These are phyloP conservation scores for Liriodendron chinense DNA, from an alignment of 164 flowering plant genomes.

Conservation along the genomic window DNA sequence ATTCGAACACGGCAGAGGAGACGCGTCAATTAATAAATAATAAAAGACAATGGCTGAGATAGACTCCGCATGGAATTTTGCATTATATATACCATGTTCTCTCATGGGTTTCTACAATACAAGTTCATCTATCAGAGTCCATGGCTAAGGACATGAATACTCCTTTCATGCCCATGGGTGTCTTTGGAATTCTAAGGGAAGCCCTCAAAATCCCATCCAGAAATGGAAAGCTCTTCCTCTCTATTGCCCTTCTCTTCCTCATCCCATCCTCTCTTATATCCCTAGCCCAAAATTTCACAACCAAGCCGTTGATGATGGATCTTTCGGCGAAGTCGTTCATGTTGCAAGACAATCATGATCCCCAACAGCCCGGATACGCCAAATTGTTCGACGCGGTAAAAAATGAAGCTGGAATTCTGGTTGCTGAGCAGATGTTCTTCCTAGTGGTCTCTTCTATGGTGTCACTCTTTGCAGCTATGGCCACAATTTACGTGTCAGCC, in stretches of 20 bases:
- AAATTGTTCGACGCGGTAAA: background rate
- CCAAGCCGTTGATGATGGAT: background rate
- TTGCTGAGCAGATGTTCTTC: conserved; percentile 11
- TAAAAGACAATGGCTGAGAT: too few relatives aligned
- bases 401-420: background rate
- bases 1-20: too few relatives aligned
- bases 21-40: too few relatives aligned
- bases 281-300: background rate
- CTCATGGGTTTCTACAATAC: background rate
- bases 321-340: background rate
- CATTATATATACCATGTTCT: background rate
- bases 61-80: too few relatives aligned
- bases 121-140: background rate
- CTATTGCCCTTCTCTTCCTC: conserved; percentile 2
- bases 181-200: conserved; percentile 4
- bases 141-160: background rate
- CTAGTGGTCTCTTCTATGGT: conserved; percentile 1
- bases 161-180: conserved; percentile 4
- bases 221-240: conserved; percentile 7
- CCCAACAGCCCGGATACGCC: background rate
- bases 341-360: background rate
- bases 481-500: conserved; percentile 4
- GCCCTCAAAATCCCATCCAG: background rate
- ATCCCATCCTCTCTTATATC: conserved; percentile 3
- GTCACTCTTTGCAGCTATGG: conserved; percentile 6